These are phyloP conservation scores for Plantago major DNA, from an alignment of 257 asterid genomes.

Conservation along the genomic window DNA sequence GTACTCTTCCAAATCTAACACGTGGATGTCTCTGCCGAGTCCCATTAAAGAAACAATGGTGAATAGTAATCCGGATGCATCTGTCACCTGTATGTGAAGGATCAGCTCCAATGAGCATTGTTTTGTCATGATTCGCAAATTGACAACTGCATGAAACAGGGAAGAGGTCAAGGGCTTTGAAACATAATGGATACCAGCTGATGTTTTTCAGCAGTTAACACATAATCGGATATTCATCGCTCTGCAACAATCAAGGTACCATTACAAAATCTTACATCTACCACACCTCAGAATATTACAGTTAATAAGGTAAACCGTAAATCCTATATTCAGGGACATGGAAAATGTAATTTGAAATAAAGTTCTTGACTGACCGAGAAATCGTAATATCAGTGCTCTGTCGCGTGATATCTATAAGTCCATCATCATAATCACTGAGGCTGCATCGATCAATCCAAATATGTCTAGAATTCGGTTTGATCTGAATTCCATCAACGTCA, in stretches of 20 bases:
- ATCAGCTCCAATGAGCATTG: constrained; percentile 79
- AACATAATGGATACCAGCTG: neutral
- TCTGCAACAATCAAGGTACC: too few relatives aligned
- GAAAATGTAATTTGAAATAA: neutral
- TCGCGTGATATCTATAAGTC: constrained; percentile 67
- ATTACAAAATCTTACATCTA: too few relatives aligned
- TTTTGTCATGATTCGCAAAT: constrained; percentile 72
- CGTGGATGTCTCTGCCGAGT: constrained; percentile 95
- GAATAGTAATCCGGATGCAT: constrained; percentile 76
- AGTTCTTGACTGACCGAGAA: constrained; percentile 49
- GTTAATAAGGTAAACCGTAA: too few relatives aligned
- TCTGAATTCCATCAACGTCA: constrained; percentile 81
- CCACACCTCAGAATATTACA: too few relatives aligned
- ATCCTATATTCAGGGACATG: neutral
- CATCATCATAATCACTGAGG: constrained; percentile 68
- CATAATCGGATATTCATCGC: too few relatives aligned
- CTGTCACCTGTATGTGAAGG: constrained; percentile 61
- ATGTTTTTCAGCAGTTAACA: too few relatives aligned
- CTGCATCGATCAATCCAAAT: constrained; percentile 94
- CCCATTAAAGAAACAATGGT: constrained; percentile 92
- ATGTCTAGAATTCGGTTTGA: constrained; percentile 70
- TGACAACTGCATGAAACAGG: constrained; percentile 48
- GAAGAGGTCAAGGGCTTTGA: neutral
- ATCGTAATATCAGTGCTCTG: constrained; percentile 82
- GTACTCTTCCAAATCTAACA: constrained; percentile 82